Evolutionary conservation across 1,284 basidiomycete species (phyloP).

Genomic region (Malassezia nana): DNA sequence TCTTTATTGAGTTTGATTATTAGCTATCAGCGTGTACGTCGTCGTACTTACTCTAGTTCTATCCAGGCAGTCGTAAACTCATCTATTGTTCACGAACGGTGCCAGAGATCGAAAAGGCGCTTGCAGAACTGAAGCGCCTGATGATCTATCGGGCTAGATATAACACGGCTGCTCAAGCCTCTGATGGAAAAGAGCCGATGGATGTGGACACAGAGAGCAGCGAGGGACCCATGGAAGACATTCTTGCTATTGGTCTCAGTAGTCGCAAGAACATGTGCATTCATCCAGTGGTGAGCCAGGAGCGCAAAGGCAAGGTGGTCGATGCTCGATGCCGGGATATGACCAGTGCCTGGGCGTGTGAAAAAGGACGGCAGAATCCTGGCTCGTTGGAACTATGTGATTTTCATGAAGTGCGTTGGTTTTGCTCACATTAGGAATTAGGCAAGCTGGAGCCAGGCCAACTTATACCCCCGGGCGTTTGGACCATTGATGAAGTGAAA

Average conservation of each 20-base stretch:
- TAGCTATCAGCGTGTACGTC: constrained; percentile 81
- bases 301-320: constrained; percentile 95
- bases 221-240: constrained; percentile 51
- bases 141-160: constrained; percentile 67
- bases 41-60: constrained; percentile 53
- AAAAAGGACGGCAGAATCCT: constrained; percentile 75
- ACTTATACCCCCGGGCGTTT: constrained; percentile 76
- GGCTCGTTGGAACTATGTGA: constrained; percentile 85
- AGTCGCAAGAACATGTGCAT: constrained; percentile 95
- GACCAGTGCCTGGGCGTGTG: constrained; percentile 73
- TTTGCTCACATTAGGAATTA: constrained; percentile 51
- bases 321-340: constrained; percentile 94
- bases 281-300: constrained; percentile 86
- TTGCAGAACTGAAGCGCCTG: constrained; percentile 85
- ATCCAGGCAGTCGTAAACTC: constrained; percentile 81
- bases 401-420: constrained; percentile 66
- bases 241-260: constrained; percentile 82
- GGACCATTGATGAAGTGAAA: constrained; percentile 86
- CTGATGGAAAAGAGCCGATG: constrained; percentile 54
- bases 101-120: constrained; percentile 98
- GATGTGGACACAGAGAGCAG: constrained; percentile 59
- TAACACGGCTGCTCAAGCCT: constrained; percentile 35
- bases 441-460: constrained; percentile 72
- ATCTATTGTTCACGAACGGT: constrained; percentile 99
- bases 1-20: constrained; percentile 91